These are phyloP conservation scores for Podospora fimiseda DNA, from an alignment of 495 filamentous ascomycete species.

Conservation along the genomic window DNA sequence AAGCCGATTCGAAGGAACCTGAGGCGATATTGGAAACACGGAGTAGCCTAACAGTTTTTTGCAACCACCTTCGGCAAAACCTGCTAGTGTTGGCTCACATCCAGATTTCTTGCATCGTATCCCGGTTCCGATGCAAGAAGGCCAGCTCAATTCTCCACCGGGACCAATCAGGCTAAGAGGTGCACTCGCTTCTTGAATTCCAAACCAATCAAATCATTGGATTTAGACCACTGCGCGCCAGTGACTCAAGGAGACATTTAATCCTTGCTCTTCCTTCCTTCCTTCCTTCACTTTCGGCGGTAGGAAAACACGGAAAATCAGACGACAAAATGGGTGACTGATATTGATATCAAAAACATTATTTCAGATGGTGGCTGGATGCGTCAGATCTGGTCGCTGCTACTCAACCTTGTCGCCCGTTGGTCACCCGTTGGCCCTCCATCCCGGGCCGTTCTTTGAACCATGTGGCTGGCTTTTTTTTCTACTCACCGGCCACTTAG, in stretches of 20 bases:
- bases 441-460: background rate
- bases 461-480: background rate
- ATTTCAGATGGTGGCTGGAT: background rate
- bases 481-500: background rate
- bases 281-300: constrained; percentile 8
- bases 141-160: constrained; percentile 18
- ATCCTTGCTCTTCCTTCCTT: constrained; percentile 15
- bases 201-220: constrained; percentile 18
- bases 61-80: background rate
- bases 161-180: constrained; percentile 23
- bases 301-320: no score
- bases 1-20: background rate
- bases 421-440: background rate
- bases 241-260: constrained; percentile 16
- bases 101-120: no score
- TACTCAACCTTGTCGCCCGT: background rate
- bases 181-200: constrained; percentile 11
- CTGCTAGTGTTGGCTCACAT: background rate
- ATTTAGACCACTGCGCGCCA: background rate
- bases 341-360: background rate
- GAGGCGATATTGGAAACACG: background rate
- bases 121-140: constrained; percentile 2
- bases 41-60: constrained; percentile 1
- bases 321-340: background rate
- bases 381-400: background rate